Conservation (phyloP, 352 stramenopile species). For the Phytophthora podocarpi region DNA sequence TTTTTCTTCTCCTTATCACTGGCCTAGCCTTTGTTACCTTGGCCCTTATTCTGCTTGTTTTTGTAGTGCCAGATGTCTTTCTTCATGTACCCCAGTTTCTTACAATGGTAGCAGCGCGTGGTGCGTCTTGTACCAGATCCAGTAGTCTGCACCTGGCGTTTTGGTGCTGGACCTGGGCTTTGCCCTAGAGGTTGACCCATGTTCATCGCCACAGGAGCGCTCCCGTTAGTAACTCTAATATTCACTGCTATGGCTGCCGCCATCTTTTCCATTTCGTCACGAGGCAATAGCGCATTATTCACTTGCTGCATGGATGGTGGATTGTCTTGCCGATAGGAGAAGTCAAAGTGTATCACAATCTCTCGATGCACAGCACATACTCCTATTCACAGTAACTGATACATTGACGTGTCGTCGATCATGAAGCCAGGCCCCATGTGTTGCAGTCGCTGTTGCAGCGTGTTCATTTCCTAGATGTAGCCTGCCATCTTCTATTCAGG, state of each 20-base stretch:
- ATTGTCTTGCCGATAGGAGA: not conserved
- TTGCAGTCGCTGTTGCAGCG: not conserved
- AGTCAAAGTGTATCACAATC: not conserved
- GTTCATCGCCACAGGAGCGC: not conserved
- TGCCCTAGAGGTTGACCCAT: too few relatives aligned
- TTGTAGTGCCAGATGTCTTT: slow-evolving; percentile 6
- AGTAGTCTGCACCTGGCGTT: not conserved
- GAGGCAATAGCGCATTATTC: not conserved
- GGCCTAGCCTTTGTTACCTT: not conserved
- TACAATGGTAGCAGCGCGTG: slow-evolving; percentile 9
- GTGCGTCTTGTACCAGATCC: not conserved
- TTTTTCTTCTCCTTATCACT: not conserved
- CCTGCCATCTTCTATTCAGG: not conserved
- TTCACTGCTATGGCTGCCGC: not conserved
- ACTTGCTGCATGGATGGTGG: not conserved
- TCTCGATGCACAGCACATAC: slow-evolving; percentile 1
- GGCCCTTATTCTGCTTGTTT: not conserved
- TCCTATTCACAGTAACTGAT: not conserved
- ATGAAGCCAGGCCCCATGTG: not conserved
- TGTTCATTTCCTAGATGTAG: slow-evolving; percentile 11
- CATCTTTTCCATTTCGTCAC: slow-evolving; percentile 5
- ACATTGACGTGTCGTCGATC: not conserved
- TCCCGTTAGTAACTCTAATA: not conserved
- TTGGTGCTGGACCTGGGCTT: too few relatives aligned
- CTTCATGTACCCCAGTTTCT: not conserved